Base-by-base conservation (phyloP, 2,329 filamentous ascomycete genomes). In the Paecilomyces formosus region DNA sequence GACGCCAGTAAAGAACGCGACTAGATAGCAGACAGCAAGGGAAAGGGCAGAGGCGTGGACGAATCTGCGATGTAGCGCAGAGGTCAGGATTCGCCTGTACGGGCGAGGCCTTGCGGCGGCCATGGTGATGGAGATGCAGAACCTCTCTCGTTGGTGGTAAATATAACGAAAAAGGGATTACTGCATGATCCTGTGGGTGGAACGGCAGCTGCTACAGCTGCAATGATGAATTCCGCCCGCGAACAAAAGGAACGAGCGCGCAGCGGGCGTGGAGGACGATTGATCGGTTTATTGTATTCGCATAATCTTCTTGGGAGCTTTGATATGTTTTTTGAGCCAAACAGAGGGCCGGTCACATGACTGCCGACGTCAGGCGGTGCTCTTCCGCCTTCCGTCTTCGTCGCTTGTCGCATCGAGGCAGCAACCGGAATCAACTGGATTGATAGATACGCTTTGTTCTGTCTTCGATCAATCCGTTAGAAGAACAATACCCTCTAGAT, bases 21-120 rank as follows among this genome's bases (percentile, higher is more conserved):
- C 84, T 39, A 84, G 57, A 72, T 94, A 96, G 70, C 90, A 90
- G 58, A 91, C 79, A 54, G 81, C 76, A 9, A 94, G 76, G 13
- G 92, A 80, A 62, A 90, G 78, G 13, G 84, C 81, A 54, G 88
- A 88, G 12, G 90, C 91, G 62, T 86, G 87, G 54, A 88, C 88
- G 76, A 97, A 97, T 68, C 92, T 85, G 68, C 89, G 83, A 74
- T 97, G 93, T 63, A 97, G 80, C 56, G 89, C 87, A 55, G 93
- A 92, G 61, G 93, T 95, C 65, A 97, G 79, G 74, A 95, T 95
- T 78, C 96, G 90, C 80, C 91, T 88, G 76, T 96, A 96, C 49
- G 74, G 76, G 64, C 77, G 72, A 61, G 73, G 74, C 67, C 65
- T 66, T 57, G 68, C 61, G 53, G 68, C 63, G 61, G 73, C 73